Evolutionary conservation across 2,329 filamentous ascomycete species (phyloP).

Genomic region (Penicillium concentricum): DNA sequence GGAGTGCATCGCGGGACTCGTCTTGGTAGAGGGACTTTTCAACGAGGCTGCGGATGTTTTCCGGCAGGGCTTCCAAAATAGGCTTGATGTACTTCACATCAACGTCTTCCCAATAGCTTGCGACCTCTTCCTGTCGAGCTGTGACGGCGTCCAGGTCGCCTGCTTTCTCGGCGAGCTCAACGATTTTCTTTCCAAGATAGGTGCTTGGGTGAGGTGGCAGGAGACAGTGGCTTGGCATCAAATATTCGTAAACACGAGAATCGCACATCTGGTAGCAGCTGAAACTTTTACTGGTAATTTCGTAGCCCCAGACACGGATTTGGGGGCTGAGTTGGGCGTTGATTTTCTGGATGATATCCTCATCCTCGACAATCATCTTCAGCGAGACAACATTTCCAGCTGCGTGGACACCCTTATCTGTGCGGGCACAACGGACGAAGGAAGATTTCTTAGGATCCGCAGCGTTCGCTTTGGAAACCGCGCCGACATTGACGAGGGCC

Average conservation of each 20-base stretch:
- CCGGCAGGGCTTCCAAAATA: slow-evolving; percentile 50
- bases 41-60: slow-evolving; percentile 41
- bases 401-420: slow-evolving; percentile 96
- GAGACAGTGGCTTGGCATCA: slow-evolving; percentile 90
- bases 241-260: slow-evolving; percentile 94
- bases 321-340: slow-evolving; percentile 81
- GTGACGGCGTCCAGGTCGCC: slow-evolving; percentile 68
- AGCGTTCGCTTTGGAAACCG: slow-evolving; percentile 95
- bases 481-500: slow-evolving; percentile 85
- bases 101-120: slow-evolving; percentile 76
- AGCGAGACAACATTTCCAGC: slow-evolving; percentile 93
- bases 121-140: slow-evolving; percentile 71
- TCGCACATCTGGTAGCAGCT: slow-evolving; percentile 95
- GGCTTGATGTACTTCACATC: slow-evolving; percentile 79
- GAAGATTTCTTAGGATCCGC: slow-evolving; percentile 96
- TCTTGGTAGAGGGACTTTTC: slow-evolving; percentile 42
- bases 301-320: slow-evolving; percentile 92
- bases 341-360: slow-evolving; percentile 84
- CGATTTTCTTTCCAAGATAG: slow-evolving; percentile 78
- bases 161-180: slow-evolving; percentile 72
- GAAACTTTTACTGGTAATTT: slow-evolving; percentile 85
- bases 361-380: slow-evolving; percentile 93
- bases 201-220: slow-evolving; percentile 88
- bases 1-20: slow-evolving; percentile 29
- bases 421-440: slow-evolving; percentile 88